These are phyloP conservation scores for Amorphotheca resinae DNA, from an alignment of 495 filamentous ascomycete genomes.

Conservation along the genomic window DNA sequence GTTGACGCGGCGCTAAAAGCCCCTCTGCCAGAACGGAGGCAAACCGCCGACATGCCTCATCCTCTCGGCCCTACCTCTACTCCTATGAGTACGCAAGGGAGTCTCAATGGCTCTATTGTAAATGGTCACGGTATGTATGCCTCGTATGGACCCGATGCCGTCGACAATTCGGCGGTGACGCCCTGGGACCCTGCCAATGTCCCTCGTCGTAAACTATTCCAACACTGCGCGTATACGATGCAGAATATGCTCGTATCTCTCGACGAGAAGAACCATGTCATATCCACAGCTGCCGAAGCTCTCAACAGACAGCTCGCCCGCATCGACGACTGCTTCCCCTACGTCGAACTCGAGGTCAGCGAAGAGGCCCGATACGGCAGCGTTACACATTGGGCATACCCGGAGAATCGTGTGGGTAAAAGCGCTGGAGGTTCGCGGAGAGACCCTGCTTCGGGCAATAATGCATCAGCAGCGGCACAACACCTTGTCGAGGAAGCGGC, in stretches of 20 bases:
- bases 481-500: conserved; percentile 67
- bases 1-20: conserved; percentile 53
- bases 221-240: conserved; percentile 41
- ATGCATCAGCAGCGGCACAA: conserved; percentile 54
- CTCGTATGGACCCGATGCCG: conserved; percentile 24
- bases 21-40: conserved; percentile 31
- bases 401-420: conserved; percentile 63
- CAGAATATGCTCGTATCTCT: conserved; percentile 69
- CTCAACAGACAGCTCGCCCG: conserved; percentile 75
- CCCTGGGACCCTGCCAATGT: conserved; percentile 37
- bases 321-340: conserved; percentile 70
- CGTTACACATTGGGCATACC: conserved; percentile 89
- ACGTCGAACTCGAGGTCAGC: conserved; percentile 80
- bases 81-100: conserved; percentile 26
- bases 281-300: conserved; percentile 77
- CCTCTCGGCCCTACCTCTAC: conserved; percentile 26
- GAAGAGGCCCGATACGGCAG: conserved; percentile 89
- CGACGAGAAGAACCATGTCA: conserved; percentile 95
- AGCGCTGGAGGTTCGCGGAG: conserved; percentile 58
- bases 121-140: conserved; percentile 19
- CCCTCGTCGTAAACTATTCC: conserved; percentile 55
- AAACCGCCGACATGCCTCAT: conserved; percentile 20
- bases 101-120: conserved; percentile 25
- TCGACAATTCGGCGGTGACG: conserved; percentile 22
- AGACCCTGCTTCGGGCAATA: conserved; percentile 58